Conservation (phyloP, 305 asterid species). For the Lippia alba region DNA sequence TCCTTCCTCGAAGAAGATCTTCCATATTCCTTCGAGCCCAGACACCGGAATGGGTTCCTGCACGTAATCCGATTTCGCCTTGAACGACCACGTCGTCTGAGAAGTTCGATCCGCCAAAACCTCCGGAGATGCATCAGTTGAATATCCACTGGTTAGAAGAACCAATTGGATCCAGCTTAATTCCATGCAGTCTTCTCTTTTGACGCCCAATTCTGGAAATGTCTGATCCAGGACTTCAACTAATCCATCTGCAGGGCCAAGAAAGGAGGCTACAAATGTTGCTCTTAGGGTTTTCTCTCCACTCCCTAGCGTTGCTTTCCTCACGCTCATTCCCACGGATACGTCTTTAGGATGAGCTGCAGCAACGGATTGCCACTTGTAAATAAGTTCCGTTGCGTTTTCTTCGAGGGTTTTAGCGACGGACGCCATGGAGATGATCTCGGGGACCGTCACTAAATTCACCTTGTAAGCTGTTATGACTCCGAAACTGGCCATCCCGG, state of each 20-base stretch:
- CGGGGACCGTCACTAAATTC: constrained; percentile 35
- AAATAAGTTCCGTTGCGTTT: constrained; percentile 12
- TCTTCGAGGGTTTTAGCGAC: constrained; percentile 18
- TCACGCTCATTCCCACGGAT: neutral
- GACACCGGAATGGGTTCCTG: constrained; percentile 29
- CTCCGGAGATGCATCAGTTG: constrained; percentile 7
- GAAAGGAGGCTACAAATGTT: constrained; percentile 24
- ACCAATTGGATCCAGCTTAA: constrained; percentile 42
- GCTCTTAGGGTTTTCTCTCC: neutral
- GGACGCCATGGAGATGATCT: constrained; percentile 23
- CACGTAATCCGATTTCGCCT: constrained; percentile 37
- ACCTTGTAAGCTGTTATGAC: constrained; percentile 42
- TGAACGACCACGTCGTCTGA: constrained; percentile 6
- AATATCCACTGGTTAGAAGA: constrained; percentile 13
- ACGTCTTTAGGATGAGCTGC: neutral
- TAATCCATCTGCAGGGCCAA: constrained; percentile 24
- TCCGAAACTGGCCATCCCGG: constrained; percentile 46
- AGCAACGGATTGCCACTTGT: constrained; percentile 27
- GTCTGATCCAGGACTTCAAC: constrained; percentile 20
- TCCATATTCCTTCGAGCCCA: constrained; percentile 35
- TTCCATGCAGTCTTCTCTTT: constrained; percentile 32
- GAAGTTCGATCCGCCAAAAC: constrained; percentile 25
- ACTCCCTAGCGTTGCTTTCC: neutral
- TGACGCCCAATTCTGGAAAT: constrained; percentile 39
- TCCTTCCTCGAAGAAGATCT: constrained; percentile 1